phyloP scores from a whole-genome alignment of 2,329 filamentous ascomycete species.

The Leptosphaerulina australis region DNA sequence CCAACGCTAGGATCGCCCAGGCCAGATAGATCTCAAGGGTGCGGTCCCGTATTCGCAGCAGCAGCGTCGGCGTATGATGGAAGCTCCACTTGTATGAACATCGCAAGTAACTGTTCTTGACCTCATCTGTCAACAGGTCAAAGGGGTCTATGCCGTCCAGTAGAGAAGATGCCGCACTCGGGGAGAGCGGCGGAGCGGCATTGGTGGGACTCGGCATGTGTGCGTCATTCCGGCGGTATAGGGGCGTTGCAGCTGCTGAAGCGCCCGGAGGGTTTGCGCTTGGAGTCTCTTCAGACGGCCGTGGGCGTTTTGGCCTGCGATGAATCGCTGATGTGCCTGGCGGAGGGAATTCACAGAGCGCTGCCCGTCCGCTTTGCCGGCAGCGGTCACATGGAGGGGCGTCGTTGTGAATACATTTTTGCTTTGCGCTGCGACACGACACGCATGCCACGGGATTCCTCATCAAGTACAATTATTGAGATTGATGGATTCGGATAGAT shows the following conservation, averaged over 20 bases:
- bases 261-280: constrained; percentile 22
- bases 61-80: constrained; percentile 50
- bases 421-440: constrained; percentile 48
- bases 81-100: constrained; percentile 53
- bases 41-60: constrained; percentile 47
- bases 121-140: constrained; percentile 49
- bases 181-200: constrained; percentile 30
- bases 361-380: constrained; percentile 40
- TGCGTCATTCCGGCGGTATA: constrained; percentile 30
- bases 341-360: constrained; percentile 45
- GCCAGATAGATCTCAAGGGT: constrained; percentile 48
- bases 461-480: constrained; percentile 26
- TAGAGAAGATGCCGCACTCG: constrained; percentile 34
- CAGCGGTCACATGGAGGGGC: constrained; percentile 49
- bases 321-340: constrained; percentile 49
- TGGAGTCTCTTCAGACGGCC: constrained; percentile 32
- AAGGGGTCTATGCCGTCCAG: constrained; percentile 48
- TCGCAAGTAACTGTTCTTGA: constrained; percentile 50
- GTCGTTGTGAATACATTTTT: constrained; percentile 50
- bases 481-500: constrained; percentile 21
- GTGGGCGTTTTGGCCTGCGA: constrained; percentile 47
- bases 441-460: constrained; percentile 50
- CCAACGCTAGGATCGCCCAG: constrained; percentile 52
- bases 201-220: constrained; percentile 35
- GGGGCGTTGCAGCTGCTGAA: constrained; percentile 17